These are phyloP conservation scores for Curvularia eragrostidis DNA, from an alignment of 2,329 filamentous ascomycete species.

Conservation along the genomic window DNA sequence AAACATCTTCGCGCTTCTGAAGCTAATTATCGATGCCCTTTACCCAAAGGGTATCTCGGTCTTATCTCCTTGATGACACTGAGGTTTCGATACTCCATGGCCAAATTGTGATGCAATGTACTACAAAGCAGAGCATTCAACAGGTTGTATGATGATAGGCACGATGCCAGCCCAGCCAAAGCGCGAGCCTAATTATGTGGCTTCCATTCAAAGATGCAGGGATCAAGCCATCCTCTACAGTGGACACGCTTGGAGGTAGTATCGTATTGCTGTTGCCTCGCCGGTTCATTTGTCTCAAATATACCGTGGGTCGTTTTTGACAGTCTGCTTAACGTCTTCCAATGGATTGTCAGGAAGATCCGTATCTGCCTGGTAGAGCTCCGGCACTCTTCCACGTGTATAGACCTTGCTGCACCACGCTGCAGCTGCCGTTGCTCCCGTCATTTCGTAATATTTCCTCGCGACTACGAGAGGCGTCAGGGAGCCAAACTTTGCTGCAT, in stretches of 20 bases:
- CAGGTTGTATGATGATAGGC: not conserved
- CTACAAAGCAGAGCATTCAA: not conserved
- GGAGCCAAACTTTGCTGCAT: constrained; percentile 42
- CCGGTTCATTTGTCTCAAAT: constrained; percentile 19
- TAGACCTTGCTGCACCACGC: constrained; percentile 44
- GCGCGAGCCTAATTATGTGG: not conserved
- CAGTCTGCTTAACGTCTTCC: constrained; percentile 35
- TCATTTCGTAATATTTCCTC: constrained; percentile 45
- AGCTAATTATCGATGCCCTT: not conserved
- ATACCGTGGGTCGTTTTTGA: constrained; percentile 30
- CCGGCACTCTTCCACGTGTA: constrained; percentile 38
- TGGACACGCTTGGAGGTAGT: not conserved
- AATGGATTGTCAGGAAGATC: constrained; percentile 32
- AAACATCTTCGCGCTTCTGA: not conserved
- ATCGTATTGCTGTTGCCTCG: not conserved
- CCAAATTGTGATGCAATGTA: not conserved
- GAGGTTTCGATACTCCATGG: not conserved
- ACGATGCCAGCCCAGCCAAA: not conserved
- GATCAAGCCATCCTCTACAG: not conserved
- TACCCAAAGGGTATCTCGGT: not conserved
- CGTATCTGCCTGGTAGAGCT: constrained; percentile 38
- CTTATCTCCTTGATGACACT: not conserved
- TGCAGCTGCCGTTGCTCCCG: constrained; percentile 33
- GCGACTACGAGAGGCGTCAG: constrained; percentile 46
- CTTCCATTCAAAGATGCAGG: not conserved